A percentile compares a stretch with the other conserved stretches of the same genome.
These are phyloP conservation scores for Podospora appendiculata DNA, from an alignment of 495 filamentous ascomycete genomes.

Conservation along the genomic window DNA sequence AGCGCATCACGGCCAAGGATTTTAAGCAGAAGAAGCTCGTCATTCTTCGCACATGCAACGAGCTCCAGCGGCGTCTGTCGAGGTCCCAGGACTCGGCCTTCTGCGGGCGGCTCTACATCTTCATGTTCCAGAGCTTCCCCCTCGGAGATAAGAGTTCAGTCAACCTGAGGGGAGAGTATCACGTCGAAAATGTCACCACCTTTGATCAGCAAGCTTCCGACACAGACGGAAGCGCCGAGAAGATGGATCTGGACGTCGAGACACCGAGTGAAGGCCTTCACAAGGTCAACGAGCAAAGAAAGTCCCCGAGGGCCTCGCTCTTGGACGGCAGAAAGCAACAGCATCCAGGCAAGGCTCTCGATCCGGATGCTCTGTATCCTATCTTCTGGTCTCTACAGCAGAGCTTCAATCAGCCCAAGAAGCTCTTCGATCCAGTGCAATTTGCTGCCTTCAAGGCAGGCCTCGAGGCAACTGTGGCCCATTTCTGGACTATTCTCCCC, in stretches of 20 bases:
- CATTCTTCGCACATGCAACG: slow-evolving; percentile 88
- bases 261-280: slow-evolving; percentile 12
- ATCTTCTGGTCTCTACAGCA: slow-evolving; percentile 91
- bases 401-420: slow-evolving; percentile 83
- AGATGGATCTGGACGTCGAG: slow-evolving; percentile 49
- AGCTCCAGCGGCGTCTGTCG: slow-evolving; percentile 82
- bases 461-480: slow-evolving; percentile 67
- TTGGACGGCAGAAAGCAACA: slow-evolving; percentile 36
- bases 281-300: slow-evolving; percentile 28
- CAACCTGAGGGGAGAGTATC: slow-evolving; percentile 92
- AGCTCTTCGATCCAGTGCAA: slow-evolving; percentile 61
- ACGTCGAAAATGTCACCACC: slow-evolving; percentile 87
- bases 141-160: slow-evolving; percentile 94
- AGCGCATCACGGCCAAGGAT: slow-evolving; percentile 77
- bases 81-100: slow-evolving; percentile 95
- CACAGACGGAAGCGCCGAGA: slow-evolving; percentile 50
- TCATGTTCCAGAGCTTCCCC: slow-evolving; percentile 94
- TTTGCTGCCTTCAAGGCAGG: slow-evolving; percentile 72
- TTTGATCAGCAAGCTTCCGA: slow-evolving; percentile 55
- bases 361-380: slow-evolving; percentile 72
- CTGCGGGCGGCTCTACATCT: slow-evolving; percentile 94
- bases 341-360: slow-evolving; percentile 31
- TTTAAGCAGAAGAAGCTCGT: slow-evolving; percentile 79
- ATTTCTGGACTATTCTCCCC: slow-evolving; percentile 73
- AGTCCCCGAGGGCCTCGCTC: slow-evolving; percentile 43